phyloP scores from a whole-genome alignment of 2,329 filamentous ascomycete genomes.

The Ilyonectria mors-panacis region DNA sequence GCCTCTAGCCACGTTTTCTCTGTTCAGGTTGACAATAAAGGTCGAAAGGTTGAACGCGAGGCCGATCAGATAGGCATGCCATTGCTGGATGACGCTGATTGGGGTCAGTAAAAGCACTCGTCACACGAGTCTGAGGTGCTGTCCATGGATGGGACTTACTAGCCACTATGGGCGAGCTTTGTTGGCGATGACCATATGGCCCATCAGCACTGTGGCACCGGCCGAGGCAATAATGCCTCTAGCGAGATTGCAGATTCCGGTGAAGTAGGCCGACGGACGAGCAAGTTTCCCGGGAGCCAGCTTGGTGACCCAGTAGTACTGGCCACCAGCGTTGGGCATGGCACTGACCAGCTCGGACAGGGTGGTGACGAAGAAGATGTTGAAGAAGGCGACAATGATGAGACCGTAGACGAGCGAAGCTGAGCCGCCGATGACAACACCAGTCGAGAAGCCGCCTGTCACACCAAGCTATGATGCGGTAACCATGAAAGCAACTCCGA shows the following conservation, averaged over 20 bases:
- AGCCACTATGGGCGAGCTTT: not conserved
- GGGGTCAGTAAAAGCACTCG: not conserved
- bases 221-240: constrained; percentile 5
- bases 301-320: constrained; percentile 19
- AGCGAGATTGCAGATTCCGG: not conserved
- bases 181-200: not conserved
- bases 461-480: not conserved
- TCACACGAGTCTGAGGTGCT: not conserved
- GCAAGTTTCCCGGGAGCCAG: not conserved
- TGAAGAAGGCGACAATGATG: constrained; percentile 1
- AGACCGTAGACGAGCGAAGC: constrained; percentile 5
- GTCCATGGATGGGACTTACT: not conserved
- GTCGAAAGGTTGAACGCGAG: not conserved
- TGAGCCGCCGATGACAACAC: not conserved
- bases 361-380: constrained; percentile 3
- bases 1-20: too few relatives aligned
- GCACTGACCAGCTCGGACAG: constrained; percentile 12
- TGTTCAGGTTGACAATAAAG: too few relatives aligned
- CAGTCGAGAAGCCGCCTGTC: not conserved
- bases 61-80: not conserved
- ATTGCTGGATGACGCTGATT: not conserved
- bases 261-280: constrained; percentile 3
- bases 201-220: not conserved
- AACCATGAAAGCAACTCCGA: not conserved
- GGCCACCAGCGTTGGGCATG: constrained; percentile 18